Base-by-base conservation (phyloP, 345 rosid species). In the Raphanus raphanistrum region DNA sequence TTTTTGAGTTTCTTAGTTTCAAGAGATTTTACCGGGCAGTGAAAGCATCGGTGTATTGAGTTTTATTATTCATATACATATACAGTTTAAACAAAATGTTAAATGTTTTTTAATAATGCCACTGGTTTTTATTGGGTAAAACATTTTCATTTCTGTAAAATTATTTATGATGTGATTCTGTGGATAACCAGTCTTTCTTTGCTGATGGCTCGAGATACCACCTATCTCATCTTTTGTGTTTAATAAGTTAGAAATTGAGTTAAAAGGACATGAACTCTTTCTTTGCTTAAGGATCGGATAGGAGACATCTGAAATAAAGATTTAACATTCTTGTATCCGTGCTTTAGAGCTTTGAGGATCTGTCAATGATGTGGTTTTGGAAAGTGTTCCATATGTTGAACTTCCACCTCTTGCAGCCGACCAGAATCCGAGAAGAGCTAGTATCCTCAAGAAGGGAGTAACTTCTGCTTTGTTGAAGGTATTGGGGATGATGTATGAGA, bases 141-240 rank as follows among this genome's bases (percentile, higher is more conserved):
- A 26, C 1, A 5, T 83, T 87, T 82, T 84, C 86, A 82, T 79
- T 68, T 54, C 29, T 8, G 13, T 45, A n/a, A 12, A 45, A 45
- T 41, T 41, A 41, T 41, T 41, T 9, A 41, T 3, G 16, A 12
- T 45, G 54, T 12, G 54, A 17, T 54, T 54, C 27, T 6, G 8
- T 16, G 59, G 55, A 48, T 48, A 48, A 4, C 32, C n/a, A 4
- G n/a, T 25, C 2, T 58, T 26, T 4, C 15, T 21, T 26, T 58
- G 63, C 32, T 58, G 31, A 58, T 58, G 7, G n/a, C 63, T 58
- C 63, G 6, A 58, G 32, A 27, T 58, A 25, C 63, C 32, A 21
- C n/a, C n/a, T n/a, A n/a, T n/a, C n/a, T 25, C 11, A 57, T 17
- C 28, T 13, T n/a, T 52, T 17, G 25, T 5, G 4, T 15, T 6